Evolutionary conservation across 2,329 filamentous ascomycete species (phyloP).

Genomic region (Stachybotrys elegans): DNA sequence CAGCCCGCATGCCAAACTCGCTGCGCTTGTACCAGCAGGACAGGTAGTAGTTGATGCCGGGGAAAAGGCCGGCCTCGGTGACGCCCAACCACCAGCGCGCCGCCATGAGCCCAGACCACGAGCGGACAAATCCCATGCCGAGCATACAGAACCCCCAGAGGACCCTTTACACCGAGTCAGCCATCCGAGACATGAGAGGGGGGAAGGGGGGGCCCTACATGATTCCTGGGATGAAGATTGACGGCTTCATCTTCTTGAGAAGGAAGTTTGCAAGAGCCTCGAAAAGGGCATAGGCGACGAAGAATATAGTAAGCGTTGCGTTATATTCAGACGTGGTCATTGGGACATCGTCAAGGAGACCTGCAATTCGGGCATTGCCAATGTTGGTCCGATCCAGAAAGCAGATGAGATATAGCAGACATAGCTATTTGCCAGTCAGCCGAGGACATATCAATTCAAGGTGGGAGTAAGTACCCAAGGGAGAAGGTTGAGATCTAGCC

Average conservation of each 20-base stretch:
- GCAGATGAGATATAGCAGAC: constrained; percentile 67
- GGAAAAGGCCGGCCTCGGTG: constrained; percentile 70
- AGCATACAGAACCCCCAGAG: constrained; percentile 66
- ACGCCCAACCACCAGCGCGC: constrained; percentile 68
- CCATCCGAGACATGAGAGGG: background rate
- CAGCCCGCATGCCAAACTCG: constrained; percentile 75
- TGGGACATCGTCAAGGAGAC: constrained; percentile 49
- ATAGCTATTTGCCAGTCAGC: constrained; percentile 38
- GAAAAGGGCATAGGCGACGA: constrained; percentile 76
- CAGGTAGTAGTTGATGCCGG: constrained; percentile 74
- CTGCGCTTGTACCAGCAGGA: constrained; percentile 78
- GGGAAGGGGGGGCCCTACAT: constrained; percentile 51
- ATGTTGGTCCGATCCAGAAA: constrained; percentile 77
- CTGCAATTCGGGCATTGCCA: constrained; percentile 61
- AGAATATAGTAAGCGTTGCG: constrained; percentile 74
- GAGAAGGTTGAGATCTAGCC: constrained; percentile 56
- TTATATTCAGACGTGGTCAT: constrained; percentile 67
- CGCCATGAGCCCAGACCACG: constrained; percentile 60
- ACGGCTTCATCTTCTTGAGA: constrained; percentile 70
- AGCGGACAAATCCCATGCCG: constrained; percentile 61
- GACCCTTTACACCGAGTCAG: constrained; percentile 36
- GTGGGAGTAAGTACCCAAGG: constrained; percentile 42
- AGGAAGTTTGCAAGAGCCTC: constrained; percentile 76
- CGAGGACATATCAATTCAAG: background rate
- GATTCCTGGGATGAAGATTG: constrained; percentile 74